Base-by-base conservation (phyloP, 495 filamentous ascomycete genomes). In the Xylaria grammica region DNA sequence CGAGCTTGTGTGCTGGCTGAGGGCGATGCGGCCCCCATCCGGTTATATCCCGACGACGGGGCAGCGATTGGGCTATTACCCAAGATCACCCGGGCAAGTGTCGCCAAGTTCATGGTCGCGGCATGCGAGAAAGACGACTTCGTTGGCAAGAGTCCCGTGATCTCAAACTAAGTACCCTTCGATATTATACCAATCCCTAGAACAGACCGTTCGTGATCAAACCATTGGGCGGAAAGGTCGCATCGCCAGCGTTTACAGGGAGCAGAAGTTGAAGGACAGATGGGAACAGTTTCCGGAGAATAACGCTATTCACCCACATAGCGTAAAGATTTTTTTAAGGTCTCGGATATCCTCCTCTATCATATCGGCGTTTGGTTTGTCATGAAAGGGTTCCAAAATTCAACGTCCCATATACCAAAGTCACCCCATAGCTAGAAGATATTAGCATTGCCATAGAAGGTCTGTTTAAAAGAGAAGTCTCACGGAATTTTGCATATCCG, bases 51-150 rank as follows among this genome's bases (percentile, higher is more conserved):
- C 4, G 63, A 66, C 4, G 29, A 66, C 27, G 66, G 66, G 2
- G 32, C 61, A 24, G 50, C 26, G 2, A 49, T 26, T 11, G 24
- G 34, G 17, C 44, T 59, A n/a, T 26, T 62, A 45, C 58, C 65
- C 11, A 68, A 64, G 40, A 75, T 81, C 42, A 76, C 74, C 27
- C 74, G 78, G 70, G 67, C 57, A 38, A 81, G 79, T 63, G 76
- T 81, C 6, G 80, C 78, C 32, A 63, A 49, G 62, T 81, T 74
- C 67, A 61, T 81, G 73, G 74, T 82, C 32, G 75, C 79, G 69
- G 78, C 76, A 40, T 73, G 67, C 26, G 74, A 77, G 67, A 73
- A 68, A 40, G 69, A 65, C 22, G 68, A 66, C 36, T 79, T 70
- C 72, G 69, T 75, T 65, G 69, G 73, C 34, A 75, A 58, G 51